A percentile compares a stretch with the other conserved stretches of the same genome.
Conservation (phyloP, 495 filamentous ascomycete genomes). For the Xylaria castorea region DNA sequence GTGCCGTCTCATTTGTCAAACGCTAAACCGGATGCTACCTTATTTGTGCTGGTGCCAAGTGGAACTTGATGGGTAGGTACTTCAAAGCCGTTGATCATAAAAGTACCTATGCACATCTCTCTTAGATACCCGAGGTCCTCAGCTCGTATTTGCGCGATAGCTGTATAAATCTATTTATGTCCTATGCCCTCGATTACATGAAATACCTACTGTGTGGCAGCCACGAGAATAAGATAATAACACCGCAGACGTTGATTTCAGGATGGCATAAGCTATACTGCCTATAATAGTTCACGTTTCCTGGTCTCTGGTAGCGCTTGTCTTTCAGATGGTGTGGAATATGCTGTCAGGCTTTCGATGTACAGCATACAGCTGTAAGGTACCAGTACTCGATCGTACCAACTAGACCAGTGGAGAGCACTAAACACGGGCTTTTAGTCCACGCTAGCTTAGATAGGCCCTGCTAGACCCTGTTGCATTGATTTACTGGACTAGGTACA, state of each 20-base stretch:
- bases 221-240: background rate
- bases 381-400: slow-evolving; percentile 2
- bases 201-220: too few relatives aligned
- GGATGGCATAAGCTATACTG: background rate
- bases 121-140: background rate
- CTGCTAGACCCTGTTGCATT: slow-evolving; percentile 5
- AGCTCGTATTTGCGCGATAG: background rate
- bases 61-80: background rate
- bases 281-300: background rate
- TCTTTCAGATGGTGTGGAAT: background rate
- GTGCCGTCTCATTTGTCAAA: slow-evolving; percentile 7
- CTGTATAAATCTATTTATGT: background rate
- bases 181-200: background rate
- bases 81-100: slow-evolving; percentile 3
- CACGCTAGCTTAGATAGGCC: slow-evolving; percentile 5
- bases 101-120: background rate
- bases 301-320: background rate
- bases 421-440: slow-evolving; percentile 6
- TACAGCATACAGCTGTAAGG: slow-evolving; percentile 2
- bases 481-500: background rate
- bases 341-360: background rate
- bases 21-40: background rate
- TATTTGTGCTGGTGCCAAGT: slow-evolving; percentile 1
- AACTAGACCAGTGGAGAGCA: background rate
- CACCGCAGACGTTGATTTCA: background rate